Evolutionary conservation across 352 stramenopile species (phyloP), one percentile per base, ranked within the genome.

Genomic region (Pythium sp.): DNA sequence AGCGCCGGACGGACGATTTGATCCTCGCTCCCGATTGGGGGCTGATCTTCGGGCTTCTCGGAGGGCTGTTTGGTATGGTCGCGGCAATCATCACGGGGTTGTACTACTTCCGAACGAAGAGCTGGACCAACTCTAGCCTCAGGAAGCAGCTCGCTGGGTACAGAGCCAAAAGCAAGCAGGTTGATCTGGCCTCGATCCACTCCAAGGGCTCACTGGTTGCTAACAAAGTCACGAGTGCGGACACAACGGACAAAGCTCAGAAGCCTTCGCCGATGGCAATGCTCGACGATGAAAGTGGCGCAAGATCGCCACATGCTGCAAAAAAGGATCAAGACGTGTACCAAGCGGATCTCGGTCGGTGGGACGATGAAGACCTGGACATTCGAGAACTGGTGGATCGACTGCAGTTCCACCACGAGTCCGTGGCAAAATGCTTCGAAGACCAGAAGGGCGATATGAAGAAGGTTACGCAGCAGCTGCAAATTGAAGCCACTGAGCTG

Each of bases 11-110:
- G 3, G 76, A 91, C 41, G 84, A 93, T 24, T 78, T 97, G 53
- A 94, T 98, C 18, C 75, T 97, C 30, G 85, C 86, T n/a, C 90
- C 91, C 4, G 86, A 98, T 70, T 98, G 92, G 92, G 73, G 69
- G 0, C 76, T 98, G 3, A 91, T 98, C 36, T 66, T 84, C 0
- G 87, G 86, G 0, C 58, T 97, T 1, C 69, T 98, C 0, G 77
- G 79, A 5, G 91, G 88, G 0, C 70, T 98, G 3, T 80, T 97
- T 18, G 84, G 77, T 0, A 81, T 96, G 57, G 77, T 97, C 0
- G 69, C 82, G 2, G 72, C 83, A 8, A 73, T 97, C 9, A 96
- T 96, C 58, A 77, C 69, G 18, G 85, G 84, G 4, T 62, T 96
- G 15, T 94, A 94, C 69, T 92, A 90, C 74, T 94, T 96, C 68